Conservation (phyloP, 2,329 filamentous ascomycete genomes). For the Pyrenophora seminiperda region DNA sequence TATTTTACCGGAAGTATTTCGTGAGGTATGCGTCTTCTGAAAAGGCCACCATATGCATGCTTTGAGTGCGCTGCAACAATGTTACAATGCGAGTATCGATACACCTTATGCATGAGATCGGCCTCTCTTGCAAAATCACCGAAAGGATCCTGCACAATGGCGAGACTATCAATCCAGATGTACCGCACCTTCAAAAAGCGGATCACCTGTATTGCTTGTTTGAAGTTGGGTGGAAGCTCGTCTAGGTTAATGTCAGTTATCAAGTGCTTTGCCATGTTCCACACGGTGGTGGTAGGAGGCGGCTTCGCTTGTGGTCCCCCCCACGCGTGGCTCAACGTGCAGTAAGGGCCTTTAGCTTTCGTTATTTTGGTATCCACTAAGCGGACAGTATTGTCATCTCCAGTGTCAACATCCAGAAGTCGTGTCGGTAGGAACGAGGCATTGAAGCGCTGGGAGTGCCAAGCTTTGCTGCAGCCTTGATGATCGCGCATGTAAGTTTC, state of each 20-base stretch:
- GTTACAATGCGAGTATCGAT: conserved; percentile 33
- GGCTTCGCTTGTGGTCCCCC: too few species aligned
- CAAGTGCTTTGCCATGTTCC: background rate
- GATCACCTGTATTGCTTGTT: conserved; percentile 28
- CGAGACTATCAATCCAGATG: conserved; percentile 31
- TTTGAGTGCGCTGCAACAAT: conserved; percentile 30
- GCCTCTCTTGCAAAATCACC: conserved; percentile 25
- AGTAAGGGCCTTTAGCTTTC: conserved; percentile 20
- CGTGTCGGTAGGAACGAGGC: background rate
- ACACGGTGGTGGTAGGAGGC: background rate
- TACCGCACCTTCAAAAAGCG: conserved; percentile 26
- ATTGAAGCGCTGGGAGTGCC: background rate
- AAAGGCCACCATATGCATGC: conserved; percentile 25
- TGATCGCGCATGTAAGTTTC: background rate
- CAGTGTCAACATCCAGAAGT: conserved; percentile 1
- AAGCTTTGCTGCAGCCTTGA: background rate
- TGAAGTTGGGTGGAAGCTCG: conserved; percentile 25
- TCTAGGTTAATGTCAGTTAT: conserved; percentile 5
- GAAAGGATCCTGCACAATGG: conserved; percentile 12
- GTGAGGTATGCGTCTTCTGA: conserved; percentile 18
- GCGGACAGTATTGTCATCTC: background rate
- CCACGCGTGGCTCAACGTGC: conserved; percentile 32
- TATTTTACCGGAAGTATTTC: conserved; percentile 2
- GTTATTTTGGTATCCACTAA: conserved; percentile 12
- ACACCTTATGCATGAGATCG: conserved; percentile 32